phyloP scores from a whole-genome alignment of 805 yeast species.

The Vanderwaltozyma verrucispora region DNA sequence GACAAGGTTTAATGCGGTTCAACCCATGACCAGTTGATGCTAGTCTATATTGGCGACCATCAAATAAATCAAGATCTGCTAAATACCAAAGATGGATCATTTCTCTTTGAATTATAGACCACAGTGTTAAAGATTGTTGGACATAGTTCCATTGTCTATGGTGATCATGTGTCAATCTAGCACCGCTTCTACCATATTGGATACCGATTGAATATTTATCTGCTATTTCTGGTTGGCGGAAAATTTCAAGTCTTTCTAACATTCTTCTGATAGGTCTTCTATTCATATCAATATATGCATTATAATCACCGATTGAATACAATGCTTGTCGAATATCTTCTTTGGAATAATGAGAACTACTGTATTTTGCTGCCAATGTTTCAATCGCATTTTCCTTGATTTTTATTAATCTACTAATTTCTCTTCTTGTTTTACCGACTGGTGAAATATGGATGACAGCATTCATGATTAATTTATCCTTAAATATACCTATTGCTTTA shows the following conservation, averaged over 20 bases:
- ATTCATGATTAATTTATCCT: constrained; percentile 46
- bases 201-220: constrained; percentile 46
- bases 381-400: constrained; percentile 65
- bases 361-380: constrained; percentile 40
- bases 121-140: constrained; percentile 58
- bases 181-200: constrained; percentile 54
- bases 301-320: constrained; percentile 72
- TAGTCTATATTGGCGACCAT: constrained; percentile 43
- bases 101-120: constrained; percentile 72
- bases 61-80: constrained; percentile 63
- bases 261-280: constrained; percentile 57
- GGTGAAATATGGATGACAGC: constrained; percentile 65
- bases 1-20: constrained; percentile 67
- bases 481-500: constrained; percentile 35
- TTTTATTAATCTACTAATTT: constrained; percentile 49
- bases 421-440: constrained; percentile 41
- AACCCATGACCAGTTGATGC: constrained; percentile 75
- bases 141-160: constrained; percentile 66
- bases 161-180: constrained; percentile 65
- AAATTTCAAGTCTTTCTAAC: constrained; percentile 39
- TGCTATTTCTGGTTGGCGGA: constrained; percentile 36
- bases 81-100: constrained; percentile 69
- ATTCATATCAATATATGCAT: constrained; percentile 60
- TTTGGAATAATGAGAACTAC: constrained; percentile 32
- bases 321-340: constrained; percentile 64